Base-by-base conservation (phyloP, 208 protist species). In the Trypanosoma platydactyli region DNA sequence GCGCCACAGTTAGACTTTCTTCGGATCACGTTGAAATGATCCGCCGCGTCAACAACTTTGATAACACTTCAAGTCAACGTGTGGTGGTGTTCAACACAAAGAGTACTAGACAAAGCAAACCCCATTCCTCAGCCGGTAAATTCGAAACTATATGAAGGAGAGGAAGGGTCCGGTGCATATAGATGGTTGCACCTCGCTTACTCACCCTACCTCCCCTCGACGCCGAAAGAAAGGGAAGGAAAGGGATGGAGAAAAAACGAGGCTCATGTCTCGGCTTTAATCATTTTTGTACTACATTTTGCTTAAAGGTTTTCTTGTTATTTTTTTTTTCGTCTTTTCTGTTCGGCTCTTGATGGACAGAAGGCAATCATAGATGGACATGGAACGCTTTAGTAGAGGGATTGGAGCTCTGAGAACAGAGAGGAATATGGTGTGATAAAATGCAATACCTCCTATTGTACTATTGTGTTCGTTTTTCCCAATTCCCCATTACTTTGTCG, bases 11-110 rank as follows among this genome's bases (percentile, higher is more conserved):
- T 49, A 42, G 52, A 30, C 67, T 95, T 3, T 83, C 84, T 1
- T 46, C 60, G 18, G 72, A 86, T 53, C 84, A 87, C 58, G 85
- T 95, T 29, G 82, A 82, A 0, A 90, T 90, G 79, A 91, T 95
- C 75, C 79, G 83, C 25, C 86, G 86, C 29, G 66, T 80, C 42
- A 95, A 95, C 62, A 90, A 67, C 68, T 95, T 91, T 56, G 84
- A 93, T 53, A 86, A 88, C 62, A 90, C 82, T 3, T 83, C 86
- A 5, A 85, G 75, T 3, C 73, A 91, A 76, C 74, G 79, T 13
- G 78, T 93, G 1, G 85, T 90, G 5, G 85, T 95, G 30, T 95
- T 95, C 59, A 69, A 74, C 25, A 78, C 83, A 2, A 69, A 66
- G 49, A 63, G 40, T 9, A 60, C 25, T 16, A 38, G 64, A 41